These are phyloP conservation scores for Apiospora saccharicola DNA, from an alignment of 2,329 filamentous ascomycete genomes.

Conservation along the genomic window DNA sequence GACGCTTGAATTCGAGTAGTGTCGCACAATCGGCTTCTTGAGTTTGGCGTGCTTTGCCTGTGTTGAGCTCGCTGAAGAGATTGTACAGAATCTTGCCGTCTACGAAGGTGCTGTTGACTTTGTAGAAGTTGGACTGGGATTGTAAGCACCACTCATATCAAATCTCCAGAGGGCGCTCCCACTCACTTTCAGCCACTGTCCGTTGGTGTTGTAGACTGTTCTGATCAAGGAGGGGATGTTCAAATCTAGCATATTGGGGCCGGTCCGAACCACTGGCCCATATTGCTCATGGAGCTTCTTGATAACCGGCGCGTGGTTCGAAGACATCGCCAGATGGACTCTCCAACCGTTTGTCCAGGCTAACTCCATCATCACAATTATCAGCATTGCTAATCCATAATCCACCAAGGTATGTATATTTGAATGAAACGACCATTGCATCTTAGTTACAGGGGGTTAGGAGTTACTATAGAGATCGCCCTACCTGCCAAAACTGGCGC, in stretches of 20 bases:
- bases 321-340: constrained; percentile 36
- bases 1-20: constrained; percentile 37
- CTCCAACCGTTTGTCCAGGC: constrained; percentile 48
- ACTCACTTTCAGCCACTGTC: constrained; percentile 40
- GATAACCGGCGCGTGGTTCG: constrained; percentile 38
- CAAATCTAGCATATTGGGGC: constrained; percentile 42
- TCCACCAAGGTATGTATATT: neutral
- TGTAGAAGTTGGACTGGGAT: constrained; percentile 40
- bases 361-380: neutral
- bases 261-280: constrained; percentile 47
- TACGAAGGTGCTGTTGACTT: constrained; percentile 36
- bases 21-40: constrained; percentile 38
- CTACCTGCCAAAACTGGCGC: constrained; percentile 26
- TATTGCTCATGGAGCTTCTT: constrained; percentile 46
- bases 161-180: neutral
- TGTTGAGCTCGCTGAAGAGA: constrained; percentile 40
- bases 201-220: constrained; percentile 44
- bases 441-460: neutral
- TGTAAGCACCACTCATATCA: neutral
- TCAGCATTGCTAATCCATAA: neutral
- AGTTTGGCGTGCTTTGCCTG: constrained; percentile 34
- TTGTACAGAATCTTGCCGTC: constrained; percentile 43
- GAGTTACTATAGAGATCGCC: too few relatives aligned
- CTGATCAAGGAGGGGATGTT: constrained; percentile 40
- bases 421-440: neutral